These are phyloP conservation scores for Coemansia sp. DNA, from an alignment of 192 early-diverging fungal species.

Conservation along the genomic window DNA sequence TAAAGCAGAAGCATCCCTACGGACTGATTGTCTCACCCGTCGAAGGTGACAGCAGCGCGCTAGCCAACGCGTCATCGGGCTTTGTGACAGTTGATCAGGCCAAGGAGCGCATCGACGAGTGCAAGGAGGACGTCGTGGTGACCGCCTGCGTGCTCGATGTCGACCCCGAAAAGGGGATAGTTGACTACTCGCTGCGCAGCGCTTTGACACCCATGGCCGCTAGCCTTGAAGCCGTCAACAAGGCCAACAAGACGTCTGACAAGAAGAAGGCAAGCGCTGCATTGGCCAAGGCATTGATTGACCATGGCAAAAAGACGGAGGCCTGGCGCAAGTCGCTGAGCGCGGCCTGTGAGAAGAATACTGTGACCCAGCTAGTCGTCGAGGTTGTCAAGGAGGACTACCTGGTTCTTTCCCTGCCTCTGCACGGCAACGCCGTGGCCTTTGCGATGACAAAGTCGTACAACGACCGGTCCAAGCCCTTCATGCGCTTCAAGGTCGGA, in stretches of 20 bases:
- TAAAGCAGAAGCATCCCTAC: constrained; percentile 56
- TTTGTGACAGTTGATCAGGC: constrained; percentile 59
- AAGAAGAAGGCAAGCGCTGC: constrained; percentile 30
- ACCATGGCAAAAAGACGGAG: constrained; percentile 8
- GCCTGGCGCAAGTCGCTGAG: constrained; percentile 30
- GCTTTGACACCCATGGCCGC: constrained; percentile 21
- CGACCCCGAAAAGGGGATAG: constrained; percentile 59
- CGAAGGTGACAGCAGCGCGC: neutral
- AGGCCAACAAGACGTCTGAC: constrained; percentile 14
- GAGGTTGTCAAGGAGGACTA: constrained; percentile 81
- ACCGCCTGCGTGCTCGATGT: constrained; percentile 66
- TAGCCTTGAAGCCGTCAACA: neutral
- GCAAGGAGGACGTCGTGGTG: constrained; percentile 53
- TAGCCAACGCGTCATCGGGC: constrained; percentile 54
- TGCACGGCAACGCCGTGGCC: constrained; percentile 51
- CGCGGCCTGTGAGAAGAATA: constrained; percentile 18
- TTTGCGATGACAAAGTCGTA: constrained; percentile 59
- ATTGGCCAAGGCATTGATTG: constrained; percentile 8
- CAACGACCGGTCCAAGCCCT: constrained; percentile 62
- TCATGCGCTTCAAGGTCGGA: constrained; percentile 60
- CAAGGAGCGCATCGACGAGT: constrained; percentile 45
- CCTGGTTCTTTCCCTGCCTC: constrained; percentile 64
- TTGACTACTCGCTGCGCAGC: constrained; percentile 61
- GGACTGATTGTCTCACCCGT: constrained; percentile 55
- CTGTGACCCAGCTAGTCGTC: constrained; percentile 56